Evolutionary conservation across 495 filamentous ascomycete species (phyloP).

Genomic region (Xylaria intraflava): DNA sequence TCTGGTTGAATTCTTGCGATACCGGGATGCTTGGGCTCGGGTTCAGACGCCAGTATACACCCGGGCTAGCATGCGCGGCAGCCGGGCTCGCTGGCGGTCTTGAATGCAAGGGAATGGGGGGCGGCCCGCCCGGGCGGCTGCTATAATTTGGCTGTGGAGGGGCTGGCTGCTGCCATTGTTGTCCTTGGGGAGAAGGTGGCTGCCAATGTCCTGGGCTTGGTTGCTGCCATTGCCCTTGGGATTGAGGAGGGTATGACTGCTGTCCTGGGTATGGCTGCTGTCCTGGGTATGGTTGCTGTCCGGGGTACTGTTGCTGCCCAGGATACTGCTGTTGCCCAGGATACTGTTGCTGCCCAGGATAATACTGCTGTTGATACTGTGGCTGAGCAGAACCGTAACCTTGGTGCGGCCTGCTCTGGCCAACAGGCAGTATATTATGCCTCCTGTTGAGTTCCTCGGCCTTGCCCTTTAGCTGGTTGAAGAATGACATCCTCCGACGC

Average conservation of each 20-base stretch:
- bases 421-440: slow-evolving; percentile 11
- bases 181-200: slow-evolving; percentile 4
- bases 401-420: slow-evolving; percentile 8
- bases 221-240: slow-evolving; percentile 3
- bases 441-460: slow-evolving; percentile 16
- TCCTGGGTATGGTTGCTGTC: slow-evolving; percentile 2
- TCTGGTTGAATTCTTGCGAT: slow-evolving; percentile 25
- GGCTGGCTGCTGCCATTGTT: slow-evolving; percentile 5
- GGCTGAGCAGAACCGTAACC: slow-evolving; percentile 6
- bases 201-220: no score
- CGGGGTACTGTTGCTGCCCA: no score
- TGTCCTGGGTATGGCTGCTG: neutral
- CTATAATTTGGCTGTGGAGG: slow-evolving; percentile 5
- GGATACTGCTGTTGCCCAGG: no score
- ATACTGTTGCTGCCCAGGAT: slow-evolving; percentile 12
- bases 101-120: slow-evolving; percentile 5
- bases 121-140: slow-evolving; percentile 9
- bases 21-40: slow-evolving; percentile 30
- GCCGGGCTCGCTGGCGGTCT: neutral
- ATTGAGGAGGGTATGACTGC: slow-evolving; percentile 1
- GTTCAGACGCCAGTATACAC: slow-evolving; percentile 31
- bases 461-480: slow-evolving; percentile 11
- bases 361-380: slow-evolving; percentile 6
- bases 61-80: neutral
- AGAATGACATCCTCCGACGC: slow-evolving; percentile 9